Base-by-base conservation (phyloP, 345 rosid species). In the Eucalyptus lansdowneana region DNA sequence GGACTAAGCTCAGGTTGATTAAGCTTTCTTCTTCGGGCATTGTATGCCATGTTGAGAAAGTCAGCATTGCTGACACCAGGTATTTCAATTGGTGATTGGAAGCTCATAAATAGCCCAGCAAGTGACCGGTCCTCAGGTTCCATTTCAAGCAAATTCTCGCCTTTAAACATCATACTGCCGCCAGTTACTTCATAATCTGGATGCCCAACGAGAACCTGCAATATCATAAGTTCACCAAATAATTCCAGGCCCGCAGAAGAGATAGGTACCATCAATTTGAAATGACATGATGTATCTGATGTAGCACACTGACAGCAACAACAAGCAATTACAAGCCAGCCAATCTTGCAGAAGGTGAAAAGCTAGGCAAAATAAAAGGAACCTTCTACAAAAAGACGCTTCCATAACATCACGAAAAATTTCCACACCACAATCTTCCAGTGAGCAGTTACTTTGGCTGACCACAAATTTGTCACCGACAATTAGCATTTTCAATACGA, bases 101-200 rank as follows among this genome's bases (percentile, higher is more conserved):
- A 97, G 92, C 98, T 97, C 99, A 97, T 98, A 89, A 98, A 98
- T 86, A 97, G 96, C 86, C 99, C 99, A 10, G 99, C 98, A 88
- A 98, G 97, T 81, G 99, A 96, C 91, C 99, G 93, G 88, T 97
- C 98, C 91, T 97, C 99, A 8, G 99, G 99, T 91, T 95, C 98
- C 98, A 96, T 94, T n/a, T 96, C 98, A 87, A 98, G 96, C 86
- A 97, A 90, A 86, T 90, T 88, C 67, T 90, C 89, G 11, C 91
- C 91, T 69, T 88, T 90, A 92, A 97, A 98, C 45, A 94, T 90
- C 87, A 94, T 93, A 94, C 96, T 95, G 24, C 99, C 99, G 83
- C 97, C 97, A 1, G 98, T 97, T 89, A 98, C 98, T 91, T 96
- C 98, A 91, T 97, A 98, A 92, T 96, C 98, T 2, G 98, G 99